These are phyloP conservation scores for Boletellus deceptivus DNA, from an alignment of 1,284 basidiomycete species.

Conservation along the genomic window DNA sequence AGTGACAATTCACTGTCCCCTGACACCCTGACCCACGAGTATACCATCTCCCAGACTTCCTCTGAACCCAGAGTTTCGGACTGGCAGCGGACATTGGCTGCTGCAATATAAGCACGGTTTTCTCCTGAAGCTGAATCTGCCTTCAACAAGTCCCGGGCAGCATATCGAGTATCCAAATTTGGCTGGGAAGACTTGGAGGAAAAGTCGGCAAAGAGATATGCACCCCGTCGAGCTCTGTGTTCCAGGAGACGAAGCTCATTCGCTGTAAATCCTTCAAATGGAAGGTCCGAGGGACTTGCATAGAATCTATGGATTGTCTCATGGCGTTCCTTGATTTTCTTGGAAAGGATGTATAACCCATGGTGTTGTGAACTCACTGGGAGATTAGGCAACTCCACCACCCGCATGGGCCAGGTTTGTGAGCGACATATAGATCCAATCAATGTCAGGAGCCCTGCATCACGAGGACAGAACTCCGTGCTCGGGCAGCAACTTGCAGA, in stretches of 20 bases:
- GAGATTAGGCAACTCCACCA: too few species aligned
- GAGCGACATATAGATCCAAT: conserved; percentile 38
- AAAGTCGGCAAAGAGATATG: conserved; percentile 12
- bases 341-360: conserved; percentile 25
- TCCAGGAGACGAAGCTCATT: not conserved
- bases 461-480: conserved; percentile 29
- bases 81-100: conserved; percentile 7
- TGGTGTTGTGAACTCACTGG: too few species aligned
- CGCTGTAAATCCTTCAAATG: conserved; percentile 9
- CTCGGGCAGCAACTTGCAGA: conserved; percentile 42
- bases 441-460: conserved; percentile 32
- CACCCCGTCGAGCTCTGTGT: conserved; percentile 14
- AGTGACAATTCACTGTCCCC: conserved; percentile 5
- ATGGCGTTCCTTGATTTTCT: conserved; percentile 33
- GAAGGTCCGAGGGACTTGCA: not conserved
- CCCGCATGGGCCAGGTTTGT: conserved; percentile 30
- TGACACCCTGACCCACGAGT: conserved; percentile 4
- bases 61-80: not conserved
- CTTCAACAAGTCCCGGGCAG: conserved; percentile 9
- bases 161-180: conserved; percentile 14
- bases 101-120: conserved; percentile 14
- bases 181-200: not conserved
- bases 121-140: conserved; percentile 1
- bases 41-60: conserved; percentile 5
- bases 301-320: conserved; percentile 15